Percentiles rank a stretch among this genome's conserved stretches.
phyloP scores from a whole-genome alignment of 768 basidiomycete genomes.

The Boletus rufocinnamomeus region DNA sequence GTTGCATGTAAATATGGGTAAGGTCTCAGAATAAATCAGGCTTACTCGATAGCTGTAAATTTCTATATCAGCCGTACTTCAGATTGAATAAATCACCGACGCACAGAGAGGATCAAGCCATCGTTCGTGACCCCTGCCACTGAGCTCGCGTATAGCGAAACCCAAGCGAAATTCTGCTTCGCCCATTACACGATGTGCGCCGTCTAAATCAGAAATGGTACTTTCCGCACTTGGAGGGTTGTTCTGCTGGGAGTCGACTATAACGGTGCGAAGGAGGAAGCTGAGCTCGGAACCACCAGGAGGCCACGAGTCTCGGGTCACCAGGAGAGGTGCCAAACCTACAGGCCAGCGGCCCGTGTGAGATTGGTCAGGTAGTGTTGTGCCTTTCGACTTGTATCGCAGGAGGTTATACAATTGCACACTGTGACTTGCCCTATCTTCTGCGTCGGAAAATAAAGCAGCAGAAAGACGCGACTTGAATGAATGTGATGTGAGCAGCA shows the following conservation, averaged over 20 bases:
- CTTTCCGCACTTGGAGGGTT: slow-evolving; percentile 18
- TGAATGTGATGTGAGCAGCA: slow-evolving; percentile 68
- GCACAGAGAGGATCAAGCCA: slow-evolving; percentile 84
- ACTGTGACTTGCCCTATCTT: slow-evolving; percentile 45
- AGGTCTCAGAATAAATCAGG: slow-evolving; percentile 2
- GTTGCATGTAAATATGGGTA: slow-evolving; percentile 8
- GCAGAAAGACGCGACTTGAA: slow-evolving; percentile 70
- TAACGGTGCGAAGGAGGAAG: slow-evolving; percentile 79
- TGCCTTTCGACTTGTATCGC: slow-evolving; percentile 21
- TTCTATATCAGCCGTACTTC: slow-evolving; percentile 6
- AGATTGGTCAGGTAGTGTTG: slow-evolving; percentile 24
- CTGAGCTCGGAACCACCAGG: slow-evolving; percentile 84
- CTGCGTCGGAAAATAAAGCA: slow-evolving; percentile 79
- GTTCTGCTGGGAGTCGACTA: slow-evolving; percentile 73
- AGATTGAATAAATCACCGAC: slow-evolving; percentile 33
- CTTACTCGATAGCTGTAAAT: slow-evolving; percentile 26
- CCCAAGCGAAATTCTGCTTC: slow-evolving; percentile 79
- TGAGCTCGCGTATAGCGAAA: slow-evolving; percentile 80
- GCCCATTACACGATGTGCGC: slow-evolving; percentile 41
- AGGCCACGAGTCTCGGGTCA: slow-evolving; percentile 79
- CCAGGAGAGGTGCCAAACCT: slow-evolving; percentile 72
- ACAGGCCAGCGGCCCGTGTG: slow-evolving; percentile 52
- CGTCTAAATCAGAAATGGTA: slow-evolving; percentile 33
- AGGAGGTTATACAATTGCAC: slow-evolving; percentile 26
- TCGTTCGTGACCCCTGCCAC: slow-evolving; percentile 62